Conservation (phyloP, 306 rosid genomes). For the Vicia villosa region DNA sequence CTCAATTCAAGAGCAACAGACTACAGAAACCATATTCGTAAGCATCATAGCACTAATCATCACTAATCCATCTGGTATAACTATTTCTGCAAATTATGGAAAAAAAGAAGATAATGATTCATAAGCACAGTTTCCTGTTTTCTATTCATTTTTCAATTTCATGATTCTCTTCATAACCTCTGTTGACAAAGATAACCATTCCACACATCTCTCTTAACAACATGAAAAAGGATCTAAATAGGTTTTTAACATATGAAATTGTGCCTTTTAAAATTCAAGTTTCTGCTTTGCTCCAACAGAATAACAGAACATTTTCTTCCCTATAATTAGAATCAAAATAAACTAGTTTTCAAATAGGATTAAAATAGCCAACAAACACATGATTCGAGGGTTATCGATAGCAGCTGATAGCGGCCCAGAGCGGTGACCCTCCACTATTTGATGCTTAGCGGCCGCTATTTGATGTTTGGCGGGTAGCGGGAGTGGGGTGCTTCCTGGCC, state of each 20-base stretch:
- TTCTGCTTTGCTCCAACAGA: slow-evolving; percentile 20
- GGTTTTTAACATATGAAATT: slow-evolving; percentile 5
- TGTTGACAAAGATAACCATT: background rate
- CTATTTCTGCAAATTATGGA: background rate
- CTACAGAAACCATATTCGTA: slow-evolving; percentile 19
- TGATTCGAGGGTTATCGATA: too few relatives aligned
- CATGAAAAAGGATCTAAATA: slow-evolving; percentile 9
- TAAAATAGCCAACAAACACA: background rate
- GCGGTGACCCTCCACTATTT: too few relatives aligned
- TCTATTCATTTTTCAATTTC: background rate
- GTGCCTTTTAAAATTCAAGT: slow-evolving; percentile 25
- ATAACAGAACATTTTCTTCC: background rate
- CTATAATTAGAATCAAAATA: background rate
- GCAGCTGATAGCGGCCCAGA: too few relatives aligned
- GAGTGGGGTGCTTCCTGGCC: too few relatives aligned
- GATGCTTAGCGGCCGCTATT: too few relatives aligned
- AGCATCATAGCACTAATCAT: slow-evolving; percentile 24
- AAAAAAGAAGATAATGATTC: background rate
- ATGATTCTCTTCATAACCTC: slow-evolving; percentile 5
- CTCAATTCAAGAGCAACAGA: slow-evolving; percentile 22
- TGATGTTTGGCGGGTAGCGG: too few relatives aligned
- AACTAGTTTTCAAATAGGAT: slow-evolving; percentile 10
- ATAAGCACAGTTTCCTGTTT: background rate
- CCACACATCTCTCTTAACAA: background rate
- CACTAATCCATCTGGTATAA: slow-evolving; percentile 20